phyloP scores from a whole-genome alignment of 371 early-diverging fungal genomes.

The Lichtheimia corymbifera region DNA sequence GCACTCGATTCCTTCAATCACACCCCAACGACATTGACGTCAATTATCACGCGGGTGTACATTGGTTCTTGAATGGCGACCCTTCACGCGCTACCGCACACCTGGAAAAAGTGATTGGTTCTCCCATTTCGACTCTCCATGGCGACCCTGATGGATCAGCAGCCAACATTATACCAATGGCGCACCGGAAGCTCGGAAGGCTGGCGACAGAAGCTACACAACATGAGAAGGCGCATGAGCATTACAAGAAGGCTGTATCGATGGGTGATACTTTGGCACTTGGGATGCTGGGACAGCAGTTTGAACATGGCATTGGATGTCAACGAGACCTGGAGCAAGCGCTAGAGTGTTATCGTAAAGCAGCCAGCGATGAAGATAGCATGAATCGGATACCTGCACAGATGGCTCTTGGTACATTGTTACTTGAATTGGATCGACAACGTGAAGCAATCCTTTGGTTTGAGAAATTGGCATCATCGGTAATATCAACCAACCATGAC shows the following conservation, averaged over 20 bases:
- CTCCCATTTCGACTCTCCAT: too few relatives aligned
- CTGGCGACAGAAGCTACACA: too few relatives aligned
- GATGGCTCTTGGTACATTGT: constrained; percentile 11
- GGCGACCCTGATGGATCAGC: too few relatives aligned
- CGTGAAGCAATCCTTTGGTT: constrained; percentile 14
- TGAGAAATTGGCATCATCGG: constrained; percentile 4
- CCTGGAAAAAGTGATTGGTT: too few relatives aligned
- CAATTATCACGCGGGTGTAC: too few relatives aligned
- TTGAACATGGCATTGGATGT: constrained; percentile 22
- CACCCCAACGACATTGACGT: too few relatives aligned
- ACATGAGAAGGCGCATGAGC: constrained; percentile 7
- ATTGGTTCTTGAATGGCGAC: too few relatives aligned
- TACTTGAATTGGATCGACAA: constrained; percentile 2
- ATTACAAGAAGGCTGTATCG: constrained; percentile 20
- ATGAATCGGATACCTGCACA: constrained; percentile 11
- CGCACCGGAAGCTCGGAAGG: too few relatives aligned
- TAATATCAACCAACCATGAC: too few relatives aligned
- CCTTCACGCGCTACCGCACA: too few relatives aligned
- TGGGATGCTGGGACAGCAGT: constrained; percentile 23
- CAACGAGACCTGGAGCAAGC: constrained; percentile 9
- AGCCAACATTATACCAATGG: too few relatives aligned
- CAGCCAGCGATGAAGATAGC: background rate
- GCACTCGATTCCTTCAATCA: too few relatives aligned
- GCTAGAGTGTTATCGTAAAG: constrained; percentile 11
- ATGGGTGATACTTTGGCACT: constrained; percentile 19